A percentile compares a stretch with the other conserved stretches of the same genome.
phyloP scores from a whole-genome alignment of 2,329 filamentous ascomycete species.

The Ophiostoma perfectum region DNA sequence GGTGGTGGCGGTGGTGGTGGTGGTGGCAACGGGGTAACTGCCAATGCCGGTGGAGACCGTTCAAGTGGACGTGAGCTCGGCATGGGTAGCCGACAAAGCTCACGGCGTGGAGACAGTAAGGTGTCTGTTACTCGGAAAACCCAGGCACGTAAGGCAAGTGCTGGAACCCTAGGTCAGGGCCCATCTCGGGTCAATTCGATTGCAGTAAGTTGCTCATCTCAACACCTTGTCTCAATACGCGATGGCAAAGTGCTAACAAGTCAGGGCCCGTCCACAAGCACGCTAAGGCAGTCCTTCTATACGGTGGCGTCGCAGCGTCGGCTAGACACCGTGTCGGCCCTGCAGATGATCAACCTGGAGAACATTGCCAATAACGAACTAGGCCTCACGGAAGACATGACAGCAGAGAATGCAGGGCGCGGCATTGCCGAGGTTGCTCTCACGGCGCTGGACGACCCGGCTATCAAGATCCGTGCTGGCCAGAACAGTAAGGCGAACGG shows the following conservation, averaged over 20 bases:
- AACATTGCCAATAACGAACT: constrained; percentile 84
- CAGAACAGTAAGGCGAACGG: constrained; percentile 27
- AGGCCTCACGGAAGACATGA: constrained; percentile 80
- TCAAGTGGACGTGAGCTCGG: constrained; percentile 43
- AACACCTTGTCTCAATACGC: not conserved
- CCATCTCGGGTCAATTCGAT: constrained; percentile 46
- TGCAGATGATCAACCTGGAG: constrained; percentile 89
- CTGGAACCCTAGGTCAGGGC: constrained; percentile 36
- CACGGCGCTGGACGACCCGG: constrained; percentile 58
- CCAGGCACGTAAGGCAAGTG: constrained; percentile 54
- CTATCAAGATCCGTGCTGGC: constrained; percentile 50
- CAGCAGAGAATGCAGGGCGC: constrained; percentile 85
- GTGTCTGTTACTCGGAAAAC: constrained; percentile 45
- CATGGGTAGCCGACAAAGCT: constrained; percentile 46
- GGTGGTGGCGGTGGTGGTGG: constrained; percentile 21
- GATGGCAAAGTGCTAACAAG: not conserved
- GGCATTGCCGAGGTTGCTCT: constrained; percentile 82
- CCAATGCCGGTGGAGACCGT: constrained; percentile 34
- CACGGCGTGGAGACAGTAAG: constrained; percentile 50
- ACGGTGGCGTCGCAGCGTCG: constrained; percentile 51
- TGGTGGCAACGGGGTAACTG: not conserved
- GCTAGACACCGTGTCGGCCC: constrained; percentile 59
- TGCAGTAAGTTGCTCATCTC: not conserved
- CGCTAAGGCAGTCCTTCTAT: constrained; percentile 43
- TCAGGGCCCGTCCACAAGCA: not conserved